Evolutionary conservation across 73 alveolate genomes (phyloP).

Genomic region (Paraurostyla sp.): DNA sequence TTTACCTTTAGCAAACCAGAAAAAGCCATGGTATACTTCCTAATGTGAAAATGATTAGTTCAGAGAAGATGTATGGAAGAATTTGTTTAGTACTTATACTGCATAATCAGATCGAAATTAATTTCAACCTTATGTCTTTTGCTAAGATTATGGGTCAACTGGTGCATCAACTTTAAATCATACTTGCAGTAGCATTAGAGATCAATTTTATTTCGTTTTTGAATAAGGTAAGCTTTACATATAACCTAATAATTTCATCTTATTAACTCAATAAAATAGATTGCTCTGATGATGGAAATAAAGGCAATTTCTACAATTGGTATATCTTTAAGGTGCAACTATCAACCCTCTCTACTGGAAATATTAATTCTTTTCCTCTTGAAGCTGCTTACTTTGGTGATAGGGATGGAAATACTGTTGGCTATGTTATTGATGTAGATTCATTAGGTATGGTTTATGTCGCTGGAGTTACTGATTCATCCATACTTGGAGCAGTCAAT

Average conservation of each 20-base stretch:
- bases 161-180: slow-evolving; percentile 12
- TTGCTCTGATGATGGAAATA: slow-evolving; percentile 34
- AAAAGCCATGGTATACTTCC: slow-evolving; percentile 43
- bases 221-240: no score
- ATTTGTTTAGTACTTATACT: neutral
- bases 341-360: neutral
- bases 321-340: neutral
- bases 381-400: slow-evolving; percentile 55
- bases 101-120: neutral
- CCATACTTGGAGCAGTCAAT: neutral
- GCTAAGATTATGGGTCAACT: neutral
- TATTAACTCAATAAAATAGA: no score
- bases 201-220: slow-evolving; percentile 1
- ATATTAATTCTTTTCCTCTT: neutral
- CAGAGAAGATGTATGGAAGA: neutral
- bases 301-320: slow-evolving; percentile 11
- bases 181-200: neutral
- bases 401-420: slow-evolving; percentile 29
- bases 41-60: slow-evolving; percentile 9
- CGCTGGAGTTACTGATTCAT: neutral
- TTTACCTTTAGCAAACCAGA: neutral
- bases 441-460: neutral
- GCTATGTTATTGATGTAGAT: slow-evolving; percentile 29
- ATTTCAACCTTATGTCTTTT: neutral
- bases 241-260: no score